Base-by-base conservation (phyloP, 495 filamentous ascomycete species). In the Xylaria acuta region DNA sequence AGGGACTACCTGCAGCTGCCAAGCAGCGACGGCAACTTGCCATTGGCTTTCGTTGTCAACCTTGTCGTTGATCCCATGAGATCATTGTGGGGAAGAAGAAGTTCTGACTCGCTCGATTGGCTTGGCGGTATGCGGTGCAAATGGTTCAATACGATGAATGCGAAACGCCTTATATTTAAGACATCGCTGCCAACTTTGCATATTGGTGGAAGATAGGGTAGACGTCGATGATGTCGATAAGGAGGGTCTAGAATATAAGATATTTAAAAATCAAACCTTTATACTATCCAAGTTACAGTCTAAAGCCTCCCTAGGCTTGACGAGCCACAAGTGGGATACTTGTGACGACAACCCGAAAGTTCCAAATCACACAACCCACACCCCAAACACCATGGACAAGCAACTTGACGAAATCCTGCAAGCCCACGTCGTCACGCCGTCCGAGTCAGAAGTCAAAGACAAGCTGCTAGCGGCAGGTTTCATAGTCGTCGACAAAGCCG, bases 401-500 rank as follows among this genome's bases (percentile, higher is more conserved):
- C 1, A 65, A n/a, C 20, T 49, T 18, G 41, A 51, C 43, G 43
- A 65, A 3, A 51, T 49, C 22, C 11, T 65, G 20, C 41, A 49
- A 45, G 2, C 40, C 22, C n/a, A 47, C 12, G 43, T 49, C 16
- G 41, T 51, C n/a, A 4, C 38, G 6, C 4, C n/a, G 0, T 16
- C 25, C 16, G 41, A 65, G 0, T 8, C 18, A 18, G 25, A 34
- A 40, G 63, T 20, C 11, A 47, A n/a, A n/a, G 18, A 49, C 12
- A 65, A 65, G 41, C 41, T 65, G 0, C 27, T 65, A 20, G 63
- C 63, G n/a, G 63, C 63, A 16, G 41, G 63, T 8, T 65, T 65
- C 41, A 41, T 65, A 16, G 41, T 65, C 12, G 63, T 51, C 18
- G 45, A 65, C 22, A 47, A 40, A 51, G 18, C 49, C 30, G 63